phyloP scores from a whole-genome alignment of 2,329 filamentous ascomycete species.

The Endothia cerciana region DNA sequence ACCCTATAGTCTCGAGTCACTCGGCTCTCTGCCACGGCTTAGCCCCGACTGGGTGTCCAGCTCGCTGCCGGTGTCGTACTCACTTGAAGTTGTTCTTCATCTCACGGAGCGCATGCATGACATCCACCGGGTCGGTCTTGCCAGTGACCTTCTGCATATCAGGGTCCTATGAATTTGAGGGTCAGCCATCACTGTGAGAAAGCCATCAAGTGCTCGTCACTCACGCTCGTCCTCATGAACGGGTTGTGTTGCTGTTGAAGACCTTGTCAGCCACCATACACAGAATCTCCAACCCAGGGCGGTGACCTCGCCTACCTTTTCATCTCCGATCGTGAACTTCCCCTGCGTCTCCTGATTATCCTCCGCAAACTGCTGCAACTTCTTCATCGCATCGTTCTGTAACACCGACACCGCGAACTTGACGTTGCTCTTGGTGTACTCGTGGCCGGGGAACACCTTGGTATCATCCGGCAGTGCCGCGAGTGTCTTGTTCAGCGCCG shows the following conservation, averaged over 20 bases:
- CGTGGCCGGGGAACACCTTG: constrained; percentile 90
- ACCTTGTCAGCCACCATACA: constrained; percentile 15
- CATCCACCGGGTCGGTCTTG: constrained; percentile 76
- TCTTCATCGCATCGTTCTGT: constrained; percentile 75
- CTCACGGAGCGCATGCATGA: constrained; percentile 84
- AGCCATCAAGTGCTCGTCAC: constrained; percentile 35
- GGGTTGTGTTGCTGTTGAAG: constrained; percentile 79
- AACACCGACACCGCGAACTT: constrained; percentile 81
- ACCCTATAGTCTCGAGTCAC: constrained; percentile 13
- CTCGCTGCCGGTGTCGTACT: constrained; percentile 38
- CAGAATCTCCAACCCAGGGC: not conserved
- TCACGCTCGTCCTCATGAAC: constrained; percentile 86
- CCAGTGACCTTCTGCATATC: constrained; percentile 83
- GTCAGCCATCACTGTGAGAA: constrained; percentile 23
- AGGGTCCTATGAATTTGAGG: constrained; percentile 62
- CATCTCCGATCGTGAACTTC: constrained; percentile 94
- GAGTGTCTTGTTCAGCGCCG: constrained; percentile 84
- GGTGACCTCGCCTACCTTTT: constrained; percentile 70
- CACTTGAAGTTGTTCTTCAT: constrained; percentile 83
- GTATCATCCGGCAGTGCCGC: constrained; percentile 85
- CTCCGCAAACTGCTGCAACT: constrained; percentile 75
- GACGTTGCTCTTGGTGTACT: constrained; percentile 97
- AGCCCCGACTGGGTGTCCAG: constrained; percentile 13
- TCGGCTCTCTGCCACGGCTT: constrained; percentile 27
- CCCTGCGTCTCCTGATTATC: constrained; percentile 88